Base-by-base conservation (phyloP, 108 stramenopile species). In the Nannochloropsis granulata region DNA sequence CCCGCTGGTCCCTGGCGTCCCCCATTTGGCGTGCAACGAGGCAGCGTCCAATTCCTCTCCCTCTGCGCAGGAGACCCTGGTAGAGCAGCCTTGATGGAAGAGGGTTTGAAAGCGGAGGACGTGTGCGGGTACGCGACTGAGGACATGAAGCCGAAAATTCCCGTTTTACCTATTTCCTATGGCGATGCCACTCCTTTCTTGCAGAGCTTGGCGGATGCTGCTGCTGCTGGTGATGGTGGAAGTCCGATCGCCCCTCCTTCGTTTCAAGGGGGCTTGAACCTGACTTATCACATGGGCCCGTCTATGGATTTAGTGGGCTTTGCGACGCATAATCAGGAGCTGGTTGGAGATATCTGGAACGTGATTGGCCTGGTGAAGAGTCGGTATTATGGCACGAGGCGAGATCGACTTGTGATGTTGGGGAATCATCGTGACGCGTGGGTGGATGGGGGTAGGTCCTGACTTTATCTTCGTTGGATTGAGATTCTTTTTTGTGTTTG, bases 341-440 rank as follows among this genome's bases (percentile, higher is more conserved):
- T 45, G 43, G 86, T 89, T 13, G 83, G 81, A 9, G 80, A 82
- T 21, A 86, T 93, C 44, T 92, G 92, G 90, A 93, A 93, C 80
- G 92, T 93, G 21, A 88, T 93, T 43, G 92, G 89, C 14, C 78
- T 26, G 44, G 82, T 23, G n/a, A 24, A 45, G 45, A 83, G 83
- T 16, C 56, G 0, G 21, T n/a, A 56, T 25, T 44, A 71, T 8
- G 83, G 83, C n/a, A 43, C 87, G 23, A 34, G 42, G 13, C 71
- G 85, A 43, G 92, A 92, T 78, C 84, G 84, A 84, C 91, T 92
- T 24, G 84, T 93, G 12, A 80, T 93, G 23, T 78, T 93, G 44
- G 92, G 92, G 21, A 93, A 93, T 82, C 93, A 93, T 80, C 89
- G 93, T 14, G 93, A 93, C 85, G 93, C 93, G 13, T 93, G 93